Conservation (phyloP, 202 grass and related monocot species). For the Cymbopogon flexuosus region DNA sequence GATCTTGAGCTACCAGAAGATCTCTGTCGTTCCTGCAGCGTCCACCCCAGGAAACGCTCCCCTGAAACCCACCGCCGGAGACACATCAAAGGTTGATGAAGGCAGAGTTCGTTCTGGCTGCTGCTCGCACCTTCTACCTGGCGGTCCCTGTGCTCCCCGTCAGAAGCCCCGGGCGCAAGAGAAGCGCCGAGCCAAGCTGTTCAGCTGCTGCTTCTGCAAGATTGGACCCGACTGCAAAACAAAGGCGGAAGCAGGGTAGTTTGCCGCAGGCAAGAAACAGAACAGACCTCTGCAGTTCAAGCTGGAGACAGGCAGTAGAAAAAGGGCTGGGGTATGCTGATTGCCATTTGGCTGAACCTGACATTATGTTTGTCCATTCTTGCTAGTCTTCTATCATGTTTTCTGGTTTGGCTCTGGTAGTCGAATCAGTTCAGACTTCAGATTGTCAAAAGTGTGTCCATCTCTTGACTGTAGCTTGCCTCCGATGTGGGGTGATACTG, state of each 20-base stretch:
- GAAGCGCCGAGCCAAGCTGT: conserved; percentile 19
- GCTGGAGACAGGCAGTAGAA: not conserved
- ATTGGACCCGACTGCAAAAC: conserved; percentile 43
- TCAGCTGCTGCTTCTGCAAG: conserved; percentile 48
- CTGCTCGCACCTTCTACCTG: conserved; percentile 12
- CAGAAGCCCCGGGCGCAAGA: not conserved
- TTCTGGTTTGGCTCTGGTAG: conserved; percentile 15
- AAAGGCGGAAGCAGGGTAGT: conserved; percentile 32
- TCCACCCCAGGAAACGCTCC: conserved; percentile 25
- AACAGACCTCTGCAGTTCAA: not conserved
- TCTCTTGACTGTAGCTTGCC: conserved; percentile 21
- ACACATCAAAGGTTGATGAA: conserved; percentile 16
- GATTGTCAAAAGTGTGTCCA: not conserved
- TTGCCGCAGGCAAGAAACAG: not conserved
- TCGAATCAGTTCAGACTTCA: not conserved
- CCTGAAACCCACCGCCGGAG: not conserved
- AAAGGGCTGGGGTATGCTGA: not conserved
- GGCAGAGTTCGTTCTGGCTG: not conserved
- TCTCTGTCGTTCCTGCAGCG: conserved; percentile 35
- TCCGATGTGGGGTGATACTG: not conserved
- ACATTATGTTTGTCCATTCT: conserved; percentile 15
- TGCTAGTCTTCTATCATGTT: not conserved
- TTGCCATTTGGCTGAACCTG: conserved; percentile 28
- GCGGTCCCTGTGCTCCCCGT: not conserved
- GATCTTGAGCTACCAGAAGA: conserved; percentile 56